Evolutionary conservation across 2,329 filamentous ascomycete species (phyloP).

Genomic region (Colletotrichum orchidophilum): DNA sequence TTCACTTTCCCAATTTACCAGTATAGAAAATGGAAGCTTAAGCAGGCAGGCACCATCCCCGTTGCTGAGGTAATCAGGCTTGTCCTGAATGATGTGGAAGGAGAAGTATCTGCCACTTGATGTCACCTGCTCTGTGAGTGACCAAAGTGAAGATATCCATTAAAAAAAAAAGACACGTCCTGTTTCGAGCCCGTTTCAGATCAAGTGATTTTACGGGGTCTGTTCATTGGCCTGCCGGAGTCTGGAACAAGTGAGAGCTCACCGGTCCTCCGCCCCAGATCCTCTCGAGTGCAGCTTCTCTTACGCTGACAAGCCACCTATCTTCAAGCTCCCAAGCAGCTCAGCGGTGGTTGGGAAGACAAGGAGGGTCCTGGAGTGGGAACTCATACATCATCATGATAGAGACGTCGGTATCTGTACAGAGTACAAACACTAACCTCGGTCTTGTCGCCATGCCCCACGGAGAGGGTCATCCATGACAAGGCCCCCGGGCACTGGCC

Average conservation of each 20-base stretch:
- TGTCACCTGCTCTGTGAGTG: too few relatives aligned
- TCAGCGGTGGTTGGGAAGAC: constrained; percentile 14
- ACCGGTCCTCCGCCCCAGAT: constrained; percentile 15
- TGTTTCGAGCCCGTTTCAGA: constrained; percentile 32
- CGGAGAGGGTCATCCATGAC: not conserved
- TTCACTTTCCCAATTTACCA: not conserved
- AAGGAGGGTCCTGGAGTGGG: not conserved
- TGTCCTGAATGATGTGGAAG: too few relatives aligned
- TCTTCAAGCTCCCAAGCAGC: not conserved
- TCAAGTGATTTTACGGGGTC: constrained; percentile 10
- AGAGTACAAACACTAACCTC: not conserved
- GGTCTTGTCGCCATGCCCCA: not conserved
- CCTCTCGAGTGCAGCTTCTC: not conserved
- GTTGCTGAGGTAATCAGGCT: too few relatives aligned
- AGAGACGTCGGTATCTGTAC: too few relatives aligned
- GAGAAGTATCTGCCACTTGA: too few relatives aligned
- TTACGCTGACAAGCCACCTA: not conserved
- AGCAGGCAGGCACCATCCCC: not conserved
- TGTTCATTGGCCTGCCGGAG: constrained; percentile 24
- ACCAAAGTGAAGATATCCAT: not conserved
- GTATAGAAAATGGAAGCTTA: not conserved
- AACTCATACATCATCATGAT: not conserved
- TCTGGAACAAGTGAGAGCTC: constrained; percentile 22
- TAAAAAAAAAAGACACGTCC: constrained; percentile 5
- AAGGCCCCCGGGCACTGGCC: not conserved